phyloP scores from a whole-genome alignment of 2,329 filamentous ascomycete species.

The Verticillium klebahnii region DNA sequence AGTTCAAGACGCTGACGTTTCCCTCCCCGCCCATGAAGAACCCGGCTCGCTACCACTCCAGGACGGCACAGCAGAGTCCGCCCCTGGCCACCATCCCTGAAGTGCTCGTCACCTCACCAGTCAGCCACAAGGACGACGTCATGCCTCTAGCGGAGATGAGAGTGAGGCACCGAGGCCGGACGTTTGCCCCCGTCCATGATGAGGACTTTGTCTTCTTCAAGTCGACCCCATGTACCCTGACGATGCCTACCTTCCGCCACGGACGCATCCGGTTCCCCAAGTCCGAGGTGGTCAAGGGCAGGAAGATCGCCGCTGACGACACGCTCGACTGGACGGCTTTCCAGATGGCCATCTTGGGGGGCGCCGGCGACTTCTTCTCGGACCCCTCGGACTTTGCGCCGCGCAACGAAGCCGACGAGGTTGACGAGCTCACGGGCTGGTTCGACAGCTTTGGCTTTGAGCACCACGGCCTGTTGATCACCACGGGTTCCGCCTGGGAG shows the following conservation, averaged over 20 bases:
- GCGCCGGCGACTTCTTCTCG: conserved; percentile 45
- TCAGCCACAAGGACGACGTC: conserved; percentile 2
- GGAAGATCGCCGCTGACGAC: conserved; percentile 39
- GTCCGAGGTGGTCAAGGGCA: conserved; percentile 31
- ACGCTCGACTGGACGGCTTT: conserved; percentile 60
- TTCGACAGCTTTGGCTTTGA: conserved; percentile 46
- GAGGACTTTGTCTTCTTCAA: conserved; percentile 44
- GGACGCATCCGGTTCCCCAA: conserved; percentile 50
- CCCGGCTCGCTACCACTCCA: conserved; percentile 12
- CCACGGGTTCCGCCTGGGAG: not conserved
- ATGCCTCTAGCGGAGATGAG: conserved; percentile 1
- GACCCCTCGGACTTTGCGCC: conserved; percentile 37
- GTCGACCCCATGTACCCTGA: conserved; percentile 44
- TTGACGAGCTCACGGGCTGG: conserved; percentile 45
- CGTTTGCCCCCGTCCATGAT: conserved; percentile 23
- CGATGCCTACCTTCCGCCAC: conserved; percentile 45
- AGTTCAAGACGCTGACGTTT: conserved; percentile 5
- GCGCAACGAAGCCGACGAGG: conserved; percentile 38
- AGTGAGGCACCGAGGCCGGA: not conserved
- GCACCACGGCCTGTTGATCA: conserved; percentile 33
- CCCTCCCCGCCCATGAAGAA: conserved; percentile 27
- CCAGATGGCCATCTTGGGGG: conserved; percentile 59
- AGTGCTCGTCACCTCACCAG: conserved; percentile 17
- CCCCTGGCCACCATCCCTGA: conserved; percentile 38
- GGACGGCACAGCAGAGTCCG: conserved; percentile 8